Evolutionary conservation across 495 filamentous ascomycete genomes (phyloP).

Genomic region (Chaetomium fimeti): DNA sequence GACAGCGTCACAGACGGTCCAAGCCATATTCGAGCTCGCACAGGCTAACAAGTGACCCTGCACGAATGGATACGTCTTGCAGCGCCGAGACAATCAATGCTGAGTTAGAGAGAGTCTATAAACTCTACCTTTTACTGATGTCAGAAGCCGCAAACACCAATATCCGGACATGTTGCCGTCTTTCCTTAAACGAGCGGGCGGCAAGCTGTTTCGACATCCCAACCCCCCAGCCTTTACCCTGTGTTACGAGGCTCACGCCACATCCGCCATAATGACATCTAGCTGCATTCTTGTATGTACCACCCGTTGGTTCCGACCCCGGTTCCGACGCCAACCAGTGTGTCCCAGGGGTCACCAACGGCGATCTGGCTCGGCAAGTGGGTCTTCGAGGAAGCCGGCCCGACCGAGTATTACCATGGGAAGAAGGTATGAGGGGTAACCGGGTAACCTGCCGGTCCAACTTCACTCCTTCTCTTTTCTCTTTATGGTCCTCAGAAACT

Average conservation of each 20-base stretch:
- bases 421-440: constrained; percentile 2
- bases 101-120: constrained; percentile 45
- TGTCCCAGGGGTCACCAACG: background rate
- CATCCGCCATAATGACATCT: too few species aligned
- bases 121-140: constrained; percentile 53
- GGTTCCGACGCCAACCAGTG: background rate
- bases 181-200: background rate
- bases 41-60: too few species aligned
- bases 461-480: background rate
- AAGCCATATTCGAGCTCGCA: constrained; percentile 4
- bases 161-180: background rate
- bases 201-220: background rate
- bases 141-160: background rate
- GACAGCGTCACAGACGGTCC: constrained; percentile 16
- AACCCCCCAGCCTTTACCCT: background rate
- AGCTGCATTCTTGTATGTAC: too few species aligned
- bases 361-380: background rate
- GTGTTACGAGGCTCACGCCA: background rate
- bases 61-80: constrained; percentile 50
- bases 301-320: too few species aligned
- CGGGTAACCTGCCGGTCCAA: background rate
- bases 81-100: constrained; percentile 46
- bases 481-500: background rate
- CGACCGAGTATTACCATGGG: background rate
- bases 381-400: background rate